These are phyloP conservation scores for Corymbia citriodora DNA, from an alignment of 441 rosid genomes.

Conservation along the genomic window DNA sequence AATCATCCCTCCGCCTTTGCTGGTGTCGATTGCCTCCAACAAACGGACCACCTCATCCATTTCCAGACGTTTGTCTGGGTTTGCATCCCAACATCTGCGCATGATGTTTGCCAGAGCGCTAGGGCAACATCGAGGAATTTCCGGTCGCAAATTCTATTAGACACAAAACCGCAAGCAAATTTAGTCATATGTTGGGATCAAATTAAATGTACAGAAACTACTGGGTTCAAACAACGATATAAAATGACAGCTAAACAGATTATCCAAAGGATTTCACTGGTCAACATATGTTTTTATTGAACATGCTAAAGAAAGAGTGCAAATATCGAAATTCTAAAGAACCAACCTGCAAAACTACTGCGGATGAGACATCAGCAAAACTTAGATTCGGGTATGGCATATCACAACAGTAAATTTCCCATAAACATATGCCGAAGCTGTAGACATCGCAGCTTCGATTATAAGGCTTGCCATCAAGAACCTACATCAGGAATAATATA, in stretches of 20 bases:
- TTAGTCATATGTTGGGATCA: not conserved
- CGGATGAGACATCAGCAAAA: slow-evolving; percentile 10
- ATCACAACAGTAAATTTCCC: slow-evolving; percentile 16
- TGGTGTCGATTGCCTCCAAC: slow-evolving; percentile 9
- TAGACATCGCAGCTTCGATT: slow-evolving; percentile 12
- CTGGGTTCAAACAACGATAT: not conserved
- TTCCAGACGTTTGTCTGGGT: slow-evolving; percentile 10
- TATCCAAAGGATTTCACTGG: not conserved
- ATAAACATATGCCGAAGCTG: slow-evolving; percentile 12
- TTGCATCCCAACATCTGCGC: slow-evolving; percentile 12
- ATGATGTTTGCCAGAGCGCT: slow-evolving; percentile 3
- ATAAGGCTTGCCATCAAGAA: slow-evolving; percentile 14
- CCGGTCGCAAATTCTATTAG: slow-evolving; percentile 8
- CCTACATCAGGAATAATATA: not conserved
- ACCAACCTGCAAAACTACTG: slow-evolving; percentile 9
- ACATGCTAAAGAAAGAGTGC: not conserved
- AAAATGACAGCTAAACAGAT: not conserved
- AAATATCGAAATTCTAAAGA: not conserved
- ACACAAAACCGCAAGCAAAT: not conserved
- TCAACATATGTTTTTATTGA: not conserved
- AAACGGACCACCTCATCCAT: slow-evolving; percentile 12
- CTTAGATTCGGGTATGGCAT: slow-evolving; percentile 13
- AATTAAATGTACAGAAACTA: not conserved
- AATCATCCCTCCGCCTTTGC: slow-evolving; percentile 13
- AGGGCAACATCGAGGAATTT: slow-evolving; percentile 14